Evolutionary conservation across 208 protist genomes (phyloP), one percentile per base, ranked within the genome.

Genomic region (Herpetomonas samuelpessoai): DNA sequence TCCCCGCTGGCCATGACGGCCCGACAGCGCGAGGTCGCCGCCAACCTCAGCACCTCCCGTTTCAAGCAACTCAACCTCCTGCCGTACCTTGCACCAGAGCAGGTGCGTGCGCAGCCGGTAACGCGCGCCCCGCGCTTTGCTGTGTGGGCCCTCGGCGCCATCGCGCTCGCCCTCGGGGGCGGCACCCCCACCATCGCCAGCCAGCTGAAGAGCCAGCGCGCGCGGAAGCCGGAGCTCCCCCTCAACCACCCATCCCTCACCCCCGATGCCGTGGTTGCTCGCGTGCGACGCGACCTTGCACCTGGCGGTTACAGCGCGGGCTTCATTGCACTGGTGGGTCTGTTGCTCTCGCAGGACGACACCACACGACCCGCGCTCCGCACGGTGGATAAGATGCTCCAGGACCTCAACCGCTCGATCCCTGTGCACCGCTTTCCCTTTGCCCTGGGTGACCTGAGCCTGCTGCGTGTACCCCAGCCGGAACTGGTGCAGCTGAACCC

Each of bases 371-470:
- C 86, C 3, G 68, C 79, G 10, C 57, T 87, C 28, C 25, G 14
- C 45, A 72, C 57, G 0, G 39, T 88, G 29, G 70, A 84, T 21
- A 38, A 47, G 1, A 72, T 88, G 57, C 48, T 93, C 24, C 64
- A 72, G 38, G 86, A 90, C 21, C 51, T 93, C 50, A 54, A 86
- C 52, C 79, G 82, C 1, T 52, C 58, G 18, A 83, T 68, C 18
- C 78, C 83, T 10, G 75, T 93, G 25, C 27, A 64, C 19, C 82
- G 86, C 48, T 93, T 90, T 27, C 86, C 86, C n/a, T 87, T 93
- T 46, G 74, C 77, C 1, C 21, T 93, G 16, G 86, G 86, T 39
- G 49, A 59, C 29, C 83, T 81, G 51, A 66, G 84, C 48, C 59
- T 93, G 4, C 48, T 93, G 1, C 78, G 70, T 4, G 26, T 93